Percentiles rank a stretch among this genome's conserved stretches.
These are phyloP conservation scores for Polygonum maritimum DNA, from an alignment of 148 eudicot species.

Conservation along the genomic window DNA sequence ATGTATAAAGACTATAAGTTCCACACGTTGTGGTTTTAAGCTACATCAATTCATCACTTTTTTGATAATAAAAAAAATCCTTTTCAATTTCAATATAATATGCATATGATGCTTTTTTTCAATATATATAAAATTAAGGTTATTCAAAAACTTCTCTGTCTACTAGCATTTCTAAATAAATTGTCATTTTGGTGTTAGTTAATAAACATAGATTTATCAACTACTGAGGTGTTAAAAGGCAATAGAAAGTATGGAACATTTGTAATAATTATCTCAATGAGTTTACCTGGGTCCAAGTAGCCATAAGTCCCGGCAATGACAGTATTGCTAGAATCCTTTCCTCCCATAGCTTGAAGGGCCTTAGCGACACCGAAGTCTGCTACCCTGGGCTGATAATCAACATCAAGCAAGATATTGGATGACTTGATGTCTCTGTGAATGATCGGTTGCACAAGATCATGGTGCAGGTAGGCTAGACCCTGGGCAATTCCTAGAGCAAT, in stretches of 20 bases:
- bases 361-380: constrained; percentile 99
- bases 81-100: neutral
- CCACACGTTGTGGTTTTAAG: neutral
- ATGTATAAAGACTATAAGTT: neutral
- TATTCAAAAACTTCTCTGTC: neutral
- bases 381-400: constrained; percentile 71
- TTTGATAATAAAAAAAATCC: neutral
- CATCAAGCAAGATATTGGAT: constrained; percentile 81
- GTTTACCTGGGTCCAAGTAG: constrained; percentile 87
- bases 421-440: constrained; percentile 90
- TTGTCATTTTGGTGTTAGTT: neutral
- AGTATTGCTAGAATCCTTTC: constrained; percentile 61
- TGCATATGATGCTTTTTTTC: neutral
- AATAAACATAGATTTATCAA: neutral
- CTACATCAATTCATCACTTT: neutral
- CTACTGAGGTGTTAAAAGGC: neutral
- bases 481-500: constrained; percentile 85
- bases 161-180: neutral
- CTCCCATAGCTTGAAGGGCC: constrained; percentile 66
- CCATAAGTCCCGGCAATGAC: constrained; percentile 89
- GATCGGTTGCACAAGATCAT: constrained; percentile 71
- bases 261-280: neutral
- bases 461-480: constrained; percentile 90
- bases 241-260: constrained; percentile 11
- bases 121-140: neutral